Base-by-base conservation (phyloP, 495 filamentous ascomycete genomes). In the Daldinia bambusicola region DNA sequence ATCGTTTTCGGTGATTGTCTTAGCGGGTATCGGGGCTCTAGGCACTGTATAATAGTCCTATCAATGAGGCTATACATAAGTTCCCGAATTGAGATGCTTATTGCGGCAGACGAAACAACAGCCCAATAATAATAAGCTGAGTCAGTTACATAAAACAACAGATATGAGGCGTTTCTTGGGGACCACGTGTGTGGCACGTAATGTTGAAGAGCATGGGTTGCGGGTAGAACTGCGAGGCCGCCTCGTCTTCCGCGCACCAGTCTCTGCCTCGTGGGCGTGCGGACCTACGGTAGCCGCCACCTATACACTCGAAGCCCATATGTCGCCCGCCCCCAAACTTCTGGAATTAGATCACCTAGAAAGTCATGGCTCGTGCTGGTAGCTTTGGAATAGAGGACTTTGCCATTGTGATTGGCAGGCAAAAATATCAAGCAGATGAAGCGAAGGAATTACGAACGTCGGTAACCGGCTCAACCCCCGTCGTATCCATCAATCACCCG, bases 41-140 rank as follows among this genome's bases (percentile, higher is more conserved):
- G 7, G 26, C 26, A 26, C 26, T 26, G 26, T 26, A 26, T 26
- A 26, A 6, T 22, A 18, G 50, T 53, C 50, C 26, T 53, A 61
- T 22, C 6, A n/a, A 14, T 56, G 67, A 70, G 68, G 62, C 61
- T 66, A 66, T 61, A 69, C 53, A 57, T 31, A 5, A 61, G 55
- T 66, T 70, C 31, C 68, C 62, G 30, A 41, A 45, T 61, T 20
- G 16, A 55, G 68, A 30, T 51, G 61, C 55, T 61, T 58, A 8
- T n/a, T 57, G 68, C 68, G 68, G 55, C 36, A 61, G 61, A 40
- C 45, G 26, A 51, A 61, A 50, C 14, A 32, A 60, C 55, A 48
- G 16, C 43, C 43, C 8, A 22, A 41, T 22, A 20, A 3, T n/a
- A 41, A 66, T 66, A 71, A 71, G 68, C 68, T 66, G 63, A 71